Evolutionary conservation across 2,329 filamentous ascomycete genomes (phyloP).

Genomic region (Fusarium mangiferae): DNA sequence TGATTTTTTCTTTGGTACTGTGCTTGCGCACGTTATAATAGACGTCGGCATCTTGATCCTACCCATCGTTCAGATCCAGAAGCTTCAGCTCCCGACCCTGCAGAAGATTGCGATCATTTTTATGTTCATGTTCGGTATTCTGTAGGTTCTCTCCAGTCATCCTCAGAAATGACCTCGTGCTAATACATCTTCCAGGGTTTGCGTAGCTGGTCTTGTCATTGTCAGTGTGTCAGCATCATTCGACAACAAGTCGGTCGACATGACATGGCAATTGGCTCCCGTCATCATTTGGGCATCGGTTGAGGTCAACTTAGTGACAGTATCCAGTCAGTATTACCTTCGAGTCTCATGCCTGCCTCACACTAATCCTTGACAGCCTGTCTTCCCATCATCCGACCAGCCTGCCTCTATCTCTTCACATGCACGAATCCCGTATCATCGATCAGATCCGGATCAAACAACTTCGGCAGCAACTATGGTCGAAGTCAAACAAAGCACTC

Average conservation of each 20-base stretch:
- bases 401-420: constrained; percentile 29
- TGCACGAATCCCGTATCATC: constrained; percentile 4
- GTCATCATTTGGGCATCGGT: constrained; percentile 40
- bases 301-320: constrained; percentile 37
- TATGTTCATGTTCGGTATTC: constrained; percentile 44
- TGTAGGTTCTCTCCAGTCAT: constrained; percentile 26
- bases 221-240: constrained; percentile 25
- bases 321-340: constrained; percentile 21
- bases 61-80: constrained; percentile 44
- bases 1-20: constrained; percentile 28
- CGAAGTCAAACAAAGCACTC: constrained; percentile 28
- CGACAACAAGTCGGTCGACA: constrained; percentile 26
- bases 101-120: constrained; percentile 41
- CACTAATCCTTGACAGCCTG: constrained; percentile 23
- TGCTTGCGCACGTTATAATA: constrained; percentile 44
- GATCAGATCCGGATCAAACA: constrained; percentile 4
- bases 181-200: constrained; percentile 21
- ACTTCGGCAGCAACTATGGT: constrained; percentile 6
- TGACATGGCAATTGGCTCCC: constrained; percentile 31
- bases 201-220: constrained; percentile 32
- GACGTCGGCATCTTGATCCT: constrained; percentile 45
- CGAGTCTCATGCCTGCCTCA: fast-evolving
- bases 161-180: fast-evolving
- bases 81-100: constrained; percentile 39
- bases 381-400: constrained; percentile 37